Conservation (phyloP, 129 eudicot genomes). For the Erigeron canadensis region DNA sequence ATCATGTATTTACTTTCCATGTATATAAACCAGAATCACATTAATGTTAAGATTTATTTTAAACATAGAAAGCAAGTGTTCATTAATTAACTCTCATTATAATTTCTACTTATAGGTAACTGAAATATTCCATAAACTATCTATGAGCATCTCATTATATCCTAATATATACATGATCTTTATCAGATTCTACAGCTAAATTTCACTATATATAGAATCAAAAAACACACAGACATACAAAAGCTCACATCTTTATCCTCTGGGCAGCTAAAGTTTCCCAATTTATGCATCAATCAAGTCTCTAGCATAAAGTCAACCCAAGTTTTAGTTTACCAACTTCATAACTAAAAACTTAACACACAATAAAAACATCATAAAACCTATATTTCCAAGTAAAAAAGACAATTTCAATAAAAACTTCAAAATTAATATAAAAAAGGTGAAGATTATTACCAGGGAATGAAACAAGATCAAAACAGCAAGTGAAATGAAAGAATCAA, state of each 20-base stretch:
- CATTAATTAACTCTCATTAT: background rate
- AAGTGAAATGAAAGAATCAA: slow-evolving; percentile 68
- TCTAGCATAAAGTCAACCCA: slow-evolving; percentile 17
- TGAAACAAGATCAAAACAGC: slow-evolving; percentile 71
- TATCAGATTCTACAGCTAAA: background rate
- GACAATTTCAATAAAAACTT: background rate
- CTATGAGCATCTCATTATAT: background rate
- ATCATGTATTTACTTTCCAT: too few relatives aligned
- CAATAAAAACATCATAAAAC: slow-evolving; percentile 1
- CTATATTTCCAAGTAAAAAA: background rate
- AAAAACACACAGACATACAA: slow-evolving; percentile 14
- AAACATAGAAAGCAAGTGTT: too few relatives aligned
- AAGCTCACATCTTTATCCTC: background rate
- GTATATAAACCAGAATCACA: too few relatives aligned
- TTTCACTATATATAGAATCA: background rate
- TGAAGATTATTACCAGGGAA: slow-evolving; percentile 45
- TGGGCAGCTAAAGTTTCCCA: slow-evolving; percentile 26
- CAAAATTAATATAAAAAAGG: background rate
- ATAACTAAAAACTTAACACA: slow-evolving; percentile 5
- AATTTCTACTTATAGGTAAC: slow-evolving; percentile 10
- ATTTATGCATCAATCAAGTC: slow-evolving; percentile 23
- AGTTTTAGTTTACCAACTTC: slow-evolving; percentile 17
- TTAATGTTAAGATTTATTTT: too few relatives aligned
- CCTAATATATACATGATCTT: slow-evolving; percentile 8
- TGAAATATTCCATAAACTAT: slow-evolving; percentile 13